Conservation (phyloP, 2,329 filamentous ascomycete genomes). For the Pezicula rhizophila region DNA sequence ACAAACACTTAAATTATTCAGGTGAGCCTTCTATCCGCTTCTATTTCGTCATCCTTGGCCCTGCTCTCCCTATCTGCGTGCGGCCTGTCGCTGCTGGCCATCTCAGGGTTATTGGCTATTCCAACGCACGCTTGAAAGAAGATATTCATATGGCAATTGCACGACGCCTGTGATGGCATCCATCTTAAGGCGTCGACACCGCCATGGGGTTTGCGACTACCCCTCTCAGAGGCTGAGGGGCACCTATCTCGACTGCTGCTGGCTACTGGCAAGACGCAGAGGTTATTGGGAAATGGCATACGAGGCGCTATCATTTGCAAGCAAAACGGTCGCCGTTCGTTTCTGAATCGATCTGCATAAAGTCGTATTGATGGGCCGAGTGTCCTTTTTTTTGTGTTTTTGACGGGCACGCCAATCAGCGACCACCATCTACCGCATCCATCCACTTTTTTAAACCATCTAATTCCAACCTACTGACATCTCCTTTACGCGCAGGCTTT, state of each 20-base stretch:
- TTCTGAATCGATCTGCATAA: too few species aligned
- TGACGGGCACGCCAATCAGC: background rate
- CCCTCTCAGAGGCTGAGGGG: constrained; percentile 23
- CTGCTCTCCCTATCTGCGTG: constrained; percentile 9
- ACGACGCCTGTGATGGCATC: constrained; percentile 1
- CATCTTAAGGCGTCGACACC: background rate
- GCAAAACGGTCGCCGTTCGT: background rate
- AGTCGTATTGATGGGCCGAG: too few species aligned
- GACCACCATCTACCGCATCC: background rate
- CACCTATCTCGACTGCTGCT: constrained; percentile 10
- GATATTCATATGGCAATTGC: background rate
- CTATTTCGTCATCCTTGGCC: constrained; percentile 23
- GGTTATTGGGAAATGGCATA: too few species aligned
- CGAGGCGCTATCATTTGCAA: background rate
- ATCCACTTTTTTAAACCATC: constrained; percentile 4
- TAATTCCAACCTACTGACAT: background rate
- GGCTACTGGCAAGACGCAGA: background rate
- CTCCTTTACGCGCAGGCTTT: background rate
- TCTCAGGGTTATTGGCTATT: constrained; percentile 3
- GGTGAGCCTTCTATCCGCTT: constrained; percentile 20
- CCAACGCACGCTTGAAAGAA: background rate
- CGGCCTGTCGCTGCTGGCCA: constrained; percentile 6
- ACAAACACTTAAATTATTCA: constrained; percentile 6
- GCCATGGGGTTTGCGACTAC: constrained; percentile 13
- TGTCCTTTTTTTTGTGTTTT: too few species aligned